Evolutionary conservation across 371 early-diverging fungal genomes (phyloP), one percentile per base, ranked within the genome.

Genomic region (Rhizopus delemar): DNA sequence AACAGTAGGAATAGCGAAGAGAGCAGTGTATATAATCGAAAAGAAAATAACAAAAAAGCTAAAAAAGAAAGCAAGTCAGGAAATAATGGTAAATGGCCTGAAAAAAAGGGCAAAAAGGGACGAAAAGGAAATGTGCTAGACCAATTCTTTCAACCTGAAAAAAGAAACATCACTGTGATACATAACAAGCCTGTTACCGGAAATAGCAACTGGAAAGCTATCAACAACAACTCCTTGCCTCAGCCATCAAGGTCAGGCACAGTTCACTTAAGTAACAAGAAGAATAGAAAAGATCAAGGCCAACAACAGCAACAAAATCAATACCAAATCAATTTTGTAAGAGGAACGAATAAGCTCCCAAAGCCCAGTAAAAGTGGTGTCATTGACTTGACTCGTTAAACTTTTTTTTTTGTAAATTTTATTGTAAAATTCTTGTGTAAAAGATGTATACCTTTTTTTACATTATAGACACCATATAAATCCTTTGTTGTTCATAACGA

Each of bases 231-330:
- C 12, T 35, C 39, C 1, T 41, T 69, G 0, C 69, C 69, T 12
- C 60, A 64, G 36, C 69, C 69, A n/a, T 58, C 69, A 9, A 48
- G 69, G 32, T 62, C 59, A 22, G 62, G 67, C 5, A 67, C 59
- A 15, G 58, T 62, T 11, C 53, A 53, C 8, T 29, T 60, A 8
- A 51, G 38, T 38, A 49, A 51, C 34, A 57, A 46, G 9, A 50
- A 57, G 31, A 41, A 41, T 11, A 34, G 15, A 28, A n/a, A 29
- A 33, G 22, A 49, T 13, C 22, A 34, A 13, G 34, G 36, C 4
- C 5, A 15, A 32, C 7, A 32, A 32, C 22, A 13, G 16, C 43
- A 16, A n/a, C 53, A 58, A 2, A 22, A 22, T 22, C 22, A 22
- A 22, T 22, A 22, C 22, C 22, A 22, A 22, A 22, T 22, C 22